Evolutionary conservation across 352 stramenopile genomes (phyloP).

Genomic region (Pelagophyceae sp.): DNA sequence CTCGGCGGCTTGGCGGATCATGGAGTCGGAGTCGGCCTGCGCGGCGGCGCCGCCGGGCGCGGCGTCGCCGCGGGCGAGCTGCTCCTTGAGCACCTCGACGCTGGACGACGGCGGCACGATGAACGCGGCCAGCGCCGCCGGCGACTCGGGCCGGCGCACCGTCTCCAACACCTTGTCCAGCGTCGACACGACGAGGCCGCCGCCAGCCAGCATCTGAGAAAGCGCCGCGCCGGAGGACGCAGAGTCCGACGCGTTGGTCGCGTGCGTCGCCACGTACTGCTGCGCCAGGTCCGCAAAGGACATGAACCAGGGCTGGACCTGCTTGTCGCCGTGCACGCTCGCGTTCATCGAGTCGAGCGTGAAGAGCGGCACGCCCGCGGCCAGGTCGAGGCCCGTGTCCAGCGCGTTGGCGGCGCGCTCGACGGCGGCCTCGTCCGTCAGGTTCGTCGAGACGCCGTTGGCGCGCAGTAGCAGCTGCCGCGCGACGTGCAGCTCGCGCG

Average conservation of each 20-base stretch:
- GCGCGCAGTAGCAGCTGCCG: not conserved
- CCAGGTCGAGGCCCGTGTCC: not conserved
- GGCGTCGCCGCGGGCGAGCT: too few relatives aligned
- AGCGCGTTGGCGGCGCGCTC: not conserved
- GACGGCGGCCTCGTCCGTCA: not conserved
- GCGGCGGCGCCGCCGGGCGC: too few relatives aligned
- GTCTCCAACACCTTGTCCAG: not conserved
- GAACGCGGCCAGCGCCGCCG: too few relatives aligned
- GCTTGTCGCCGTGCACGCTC: not conserved
- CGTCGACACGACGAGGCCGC: not conserved
- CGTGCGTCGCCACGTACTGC: not conserved
- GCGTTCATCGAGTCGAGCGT: not conserved
- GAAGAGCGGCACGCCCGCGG: not conserved
- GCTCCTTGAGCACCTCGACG: not conserved
- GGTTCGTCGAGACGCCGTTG: not conserved
- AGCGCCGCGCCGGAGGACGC: not conserved
- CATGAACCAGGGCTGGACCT: conserved; percentile 9
- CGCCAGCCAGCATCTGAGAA: not conserved
- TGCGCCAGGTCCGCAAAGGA: not conserved
- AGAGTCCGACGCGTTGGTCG: not conserved
- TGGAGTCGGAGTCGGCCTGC: too few relatives aligned
- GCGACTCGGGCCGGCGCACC: too few relatives aligned
- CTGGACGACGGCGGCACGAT: too few relatives aligned
- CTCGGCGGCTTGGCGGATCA: too few relatives aligned
- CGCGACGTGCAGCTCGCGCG: conserved; percentile 1